Evolutionary conservation across 306 rosid genomes (phyloP).

Genomic region (Vigna angularis): DNA sequence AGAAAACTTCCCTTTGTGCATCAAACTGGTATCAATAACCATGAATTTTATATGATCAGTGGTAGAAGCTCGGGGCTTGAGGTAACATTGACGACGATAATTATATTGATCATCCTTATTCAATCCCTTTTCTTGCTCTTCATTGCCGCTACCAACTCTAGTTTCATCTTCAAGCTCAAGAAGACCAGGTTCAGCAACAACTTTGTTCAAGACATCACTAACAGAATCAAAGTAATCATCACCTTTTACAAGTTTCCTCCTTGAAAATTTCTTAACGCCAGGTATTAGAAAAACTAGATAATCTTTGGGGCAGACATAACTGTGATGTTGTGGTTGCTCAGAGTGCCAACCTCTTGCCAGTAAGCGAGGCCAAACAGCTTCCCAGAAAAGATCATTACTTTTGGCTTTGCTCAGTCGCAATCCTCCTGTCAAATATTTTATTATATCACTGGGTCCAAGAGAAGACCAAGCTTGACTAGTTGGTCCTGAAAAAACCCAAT

Average conservation of each 20-base stretch:
- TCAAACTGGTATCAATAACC: constrained; percentile 71
- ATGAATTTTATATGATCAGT: constrained; percentile 56
- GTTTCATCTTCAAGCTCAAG: constrained; percentile 69
- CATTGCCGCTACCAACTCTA: constrained; percentile 45
- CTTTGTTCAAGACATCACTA: constrained; percentile 75
- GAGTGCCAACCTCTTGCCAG: constrained; percentile 78
- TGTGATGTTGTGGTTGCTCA: constrained; percentile 73
- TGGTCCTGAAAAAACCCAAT: constrained; percentile 44
- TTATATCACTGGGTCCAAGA: constrained; percentile 62
- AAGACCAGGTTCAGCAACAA: constrained; percentile 72
- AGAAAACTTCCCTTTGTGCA: constrained; percentile 54
- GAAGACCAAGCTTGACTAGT: constrained; percentile 66
- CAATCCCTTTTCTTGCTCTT: constrained; percentile 52
- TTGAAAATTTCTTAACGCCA: constrained; percentile 72
- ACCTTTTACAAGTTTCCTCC: constrained; percentile 50
- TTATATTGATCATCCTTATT: constrained; percentile 55
- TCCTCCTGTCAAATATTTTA: constrained; percentile 68
- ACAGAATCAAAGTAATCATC: constrained; percentile 74
- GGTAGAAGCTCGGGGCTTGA: constrained; percentile 61
- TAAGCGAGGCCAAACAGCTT: constrained; percentile 61
- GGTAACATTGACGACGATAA: constrained; percentile 64
- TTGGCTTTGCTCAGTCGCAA: constrained; percentile 75
- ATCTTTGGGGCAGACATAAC: constrained; percentile 56
- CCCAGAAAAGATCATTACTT: constrained; percentile 79
- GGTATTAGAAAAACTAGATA: constrained; percentile 77